Conservation (phyloP, 768 basidiomycete genomes). For the Tylopilus intermedius region DNA sequence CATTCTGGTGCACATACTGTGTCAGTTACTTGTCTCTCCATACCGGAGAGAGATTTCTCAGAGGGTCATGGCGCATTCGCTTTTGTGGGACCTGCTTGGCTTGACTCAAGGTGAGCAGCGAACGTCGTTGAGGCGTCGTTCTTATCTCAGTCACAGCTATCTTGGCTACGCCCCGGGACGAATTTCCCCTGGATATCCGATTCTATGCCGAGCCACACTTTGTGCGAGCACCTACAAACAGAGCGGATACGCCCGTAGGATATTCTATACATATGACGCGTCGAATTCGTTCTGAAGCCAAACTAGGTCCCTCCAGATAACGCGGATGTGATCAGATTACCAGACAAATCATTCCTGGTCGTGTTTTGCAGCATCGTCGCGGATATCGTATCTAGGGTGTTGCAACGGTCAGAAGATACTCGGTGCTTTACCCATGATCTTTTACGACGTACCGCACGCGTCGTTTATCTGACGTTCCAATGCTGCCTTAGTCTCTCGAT, state of each 20-base stretch:
- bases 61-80: slow-evolving; percentile 17
- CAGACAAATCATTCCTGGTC: slow-evolving; percentile 38
- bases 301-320: slow-evolving; percentile 32
- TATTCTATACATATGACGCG: not conserved
- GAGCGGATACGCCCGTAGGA: slow-evolving; percentile 33
- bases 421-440: slow-evolving; percentile 50
- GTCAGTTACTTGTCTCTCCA: slow-evolving; percentile 24
- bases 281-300: slow-evolving; percentile 12
- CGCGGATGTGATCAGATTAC: slow-evolving; percentile 35
- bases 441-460: slow-evolving; percentile 39
- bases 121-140: not conserved
- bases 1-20: slow-evolving; percentile 43
- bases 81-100: slow-evolving; percentile 21
- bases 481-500: slow-evolving; percentile 37
- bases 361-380: slow-evolving; percentile 44
- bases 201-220: slow-evolving; percentile 39
- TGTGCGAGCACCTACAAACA: slow-evolving; percentile 28
- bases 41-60: slow-evolving; percentile 18
- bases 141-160: slow-evolving; percentile 29
- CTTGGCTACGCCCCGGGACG: slow-evolving; percentile 31
- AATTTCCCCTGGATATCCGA: slow-evolving; percentile 35
- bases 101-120: slow-evolving; percentile 6
- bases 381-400: slow-evolving; percentile 38
- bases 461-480: slow-evolving; percentile 39
- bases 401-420: slow-evolving; percentile 40